Percentiles rank a stretch among this genome's conserved stretches.
These are phyloP conservation scores for Monilinia laxa DNA, from an alignment of 2,329 filamentous ascomycete species.

Conservation along the genomic window DNA sequence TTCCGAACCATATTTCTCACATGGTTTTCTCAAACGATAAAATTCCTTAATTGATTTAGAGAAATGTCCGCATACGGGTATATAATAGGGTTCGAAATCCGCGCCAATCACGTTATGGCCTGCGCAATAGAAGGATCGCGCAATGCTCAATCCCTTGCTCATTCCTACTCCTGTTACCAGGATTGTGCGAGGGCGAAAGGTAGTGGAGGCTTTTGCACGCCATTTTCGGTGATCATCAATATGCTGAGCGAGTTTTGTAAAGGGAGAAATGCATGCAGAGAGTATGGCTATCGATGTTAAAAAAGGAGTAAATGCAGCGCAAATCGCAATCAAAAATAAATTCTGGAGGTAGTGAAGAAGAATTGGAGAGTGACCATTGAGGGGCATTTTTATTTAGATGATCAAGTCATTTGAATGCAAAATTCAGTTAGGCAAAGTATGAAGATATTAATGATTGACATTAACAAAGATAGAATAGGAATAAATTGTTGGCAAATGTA, in stretches of 20 bases:
- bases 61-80: slow-evolving; percentile 54
- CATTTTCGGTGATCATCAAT: slow-evolving; percentile 29
- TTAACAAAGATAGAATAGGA: neutral
- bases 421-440: neutral
- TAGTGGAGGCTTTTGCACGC: slow-evolving; percentile 24
- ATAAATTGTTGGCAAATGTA: neutral
- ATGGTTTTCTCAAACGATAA: slow-evolving; percentile 44
- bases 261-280: slow-evolving; percentile 28
- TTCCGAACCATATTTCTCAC: slow-evolving; percentile 34
- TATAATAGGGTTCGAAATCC: slow-evolving; percentile 55
- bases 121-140: slow-evolving; percentile 61
- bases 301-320: slow-evolving; percentile 30
- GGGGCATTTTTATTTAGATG: slow-evolving; percentile 6
- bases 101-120: slow-evolving; percentile 72
- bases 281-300: slow-evolving; percentile 30
- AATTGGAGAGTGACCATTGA: slow-evolving; percentile 26
- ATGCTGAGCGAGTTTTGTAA: slow-evolving; percentile 23
- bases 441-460: no score
- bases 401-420: neutral
- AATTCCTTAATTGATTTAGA: slow-evolving; percentile 58
- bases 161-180: slow-evolving; percentile 73
- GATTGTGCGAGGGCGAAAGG: slow-evolving; percentile 46
- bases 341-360: slow-evolving; percentile 49
- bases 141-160: slow-evolving; percentile 66
- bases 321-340: slow-evolving; percentile 44